Evolutionary conservation across 345 rosid genomes (phyloP).

Genomic region (Litchi chinensis): DNA sequence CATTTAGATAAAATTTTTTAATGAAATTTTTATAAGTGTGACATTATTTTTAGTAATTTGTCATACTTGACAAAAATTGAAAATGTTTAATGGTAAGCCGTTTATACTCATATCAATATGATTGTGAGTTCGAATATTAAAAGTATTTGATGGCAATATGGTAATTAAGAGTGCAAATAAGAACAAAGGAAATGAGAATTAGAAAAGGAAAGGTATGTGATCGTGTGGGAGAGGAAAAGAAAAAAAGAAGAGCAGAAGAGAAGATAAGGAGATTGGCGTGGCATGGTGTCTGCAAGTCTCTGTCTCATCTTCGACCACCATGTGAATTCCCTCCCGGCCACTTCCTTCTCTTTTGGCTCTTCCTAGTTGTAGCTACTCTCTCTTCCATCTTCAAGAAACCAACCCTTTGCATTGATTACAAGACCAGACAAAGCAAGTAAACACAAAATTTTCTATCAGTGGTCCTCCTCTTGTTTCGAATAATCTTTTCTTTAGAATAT

Average conservation of each 20-base stretch:
- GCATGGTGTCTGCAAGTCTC: slow-evolving; percentile 37
- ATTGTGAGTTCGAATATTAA: no score
- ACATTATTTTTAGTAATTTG: no score
- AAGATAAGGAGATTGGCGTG: slow-evolving; percentile 50
- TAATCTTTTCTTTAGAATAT: no score
- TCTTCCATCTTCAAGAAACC: neutral
- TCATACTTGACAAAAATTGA: no score
- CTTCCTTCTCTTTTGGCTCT: slow-evolving; percentile 19
- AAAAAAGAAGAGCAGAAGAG: slow-evolving; percentile 12
- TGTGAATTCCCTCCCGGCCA: slow-evolving; percentile 14
- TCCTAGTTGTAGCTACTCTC: neutral
- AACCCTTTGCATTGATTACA: neutral
- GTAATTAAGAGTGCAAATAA: neutral
- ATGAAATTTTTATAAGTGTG: no score
- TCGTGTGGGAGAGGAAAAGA: slow-evolving; percentile 4
- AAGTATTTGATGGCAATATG: no score
- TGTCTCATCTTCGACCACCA: slow-evolving; percentile 23
- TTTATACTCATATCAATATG: no score
- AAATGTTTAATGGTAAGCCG: no score
- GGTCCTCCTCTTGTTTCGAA: neutral
- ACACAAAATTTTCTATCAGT: neutral
- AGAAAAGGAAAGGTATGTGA: neutral
- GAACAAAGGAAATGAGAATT: neutral
- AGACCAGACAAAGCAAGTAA: neutral
- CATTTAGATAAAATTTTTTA: no score